phyloP scores from a whole-genome alignment of 2,329 filamentous ascomycete species.

The Penicillium expansum region DNA sequence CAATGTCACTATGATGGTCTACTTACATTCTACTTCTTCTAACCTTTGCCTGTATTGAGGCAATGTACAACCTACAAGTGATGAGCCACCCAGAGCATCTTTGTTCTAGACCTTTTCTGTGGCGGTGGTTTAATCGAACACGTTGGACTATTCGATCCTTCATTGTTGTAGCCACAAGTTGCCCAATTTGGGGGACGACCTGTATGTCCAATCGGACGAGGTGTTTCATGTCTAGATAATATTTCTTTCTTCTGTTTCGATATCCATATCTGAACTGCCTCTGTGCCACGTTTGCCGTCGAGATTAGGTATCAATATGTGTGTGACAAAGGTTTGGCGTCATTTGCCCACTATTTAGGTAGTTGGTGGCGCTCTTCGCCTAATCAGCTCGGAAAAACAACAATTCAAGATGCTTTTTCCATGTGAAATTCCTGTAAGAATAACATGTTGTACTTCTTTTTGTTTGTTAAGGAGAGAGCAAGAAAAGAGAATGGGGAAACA shows the following conservation, averaged over 20 bases:
- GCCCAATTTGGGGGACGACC: not conserved
- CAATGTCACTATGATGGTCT: slow-evolving; percentile 8
- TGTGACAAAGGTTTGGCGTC: slow-evolving; percentile 1
- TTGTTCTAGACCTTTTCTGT: slow-evolving; percentile 5
- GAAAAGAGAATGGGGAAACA: not conserved
- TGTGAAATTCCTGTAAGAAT: not conserved
- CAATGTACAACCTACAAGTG: not conserved
- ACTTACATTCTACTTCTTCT: not conserved
- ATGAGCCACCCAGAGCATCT: not conserved
- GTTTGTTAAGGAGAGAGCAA: not conserved
- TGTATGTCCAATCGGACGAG: not conserved
- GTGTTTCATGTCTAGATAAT: not conserved
- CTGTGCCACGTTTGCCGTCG: not conserved
- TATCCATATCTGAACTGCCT: not conserved
- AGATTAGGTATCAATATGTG: not conserved
- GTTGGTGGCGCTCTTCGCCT: not conserved
- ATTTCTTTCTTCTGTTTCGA: not conserved
- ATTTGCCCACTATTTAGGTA: not conserved
- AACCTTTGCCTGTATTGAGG: not conserved
- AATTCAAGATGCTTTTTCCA: not conserved
- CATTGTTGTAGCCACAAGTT: not conserved
- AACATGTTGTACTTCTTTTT: not conserved
- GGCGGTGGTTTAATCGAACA: not conserved
- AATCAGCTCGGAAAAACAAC: not conserved
- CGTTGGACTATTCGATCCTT: not conserved